phyloP scores from a whole-genome alignment of 495 filamentous ascomycete genomes.

The Penicillium goetzii region DNA sequence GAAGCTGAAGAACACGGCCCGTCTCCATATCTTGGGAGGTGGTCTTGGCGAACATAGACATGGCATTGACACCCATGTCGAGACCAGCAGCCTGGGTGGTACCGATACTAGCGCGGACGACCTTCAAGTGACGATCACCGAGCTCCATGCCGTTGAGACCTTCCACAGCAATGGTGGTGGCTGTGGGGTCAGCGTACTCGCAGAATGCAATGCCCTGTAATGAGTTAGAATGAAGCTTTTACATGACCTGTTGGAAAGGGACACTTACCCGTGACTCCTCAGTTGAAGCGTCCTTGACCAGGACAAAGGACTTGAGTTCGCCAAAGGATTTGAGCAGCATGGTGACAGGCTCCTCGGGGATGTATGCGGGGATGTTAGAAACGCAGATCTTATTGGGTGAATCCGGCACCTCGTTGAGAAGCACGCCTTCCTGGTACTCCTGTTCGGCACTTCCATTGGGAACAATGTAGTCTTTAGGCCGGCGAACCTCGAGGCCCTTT shows the following conservation, averaged over 20 bases:
- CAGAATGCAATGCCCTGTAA: conserved; percentile 92
- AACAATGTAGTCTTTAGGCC: conserved; percentile 97
- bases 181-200: conserved; percentile 80
- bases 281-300: conserved; percentile 85
- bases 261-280: conserved; percentile 82
- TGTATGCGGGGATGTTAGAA: conserved; percentile 81
- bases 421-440: conserved; percentile 73
- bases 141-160: conserved; percentile 91
- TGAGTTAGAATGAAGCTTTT: conserved; percentile 24
- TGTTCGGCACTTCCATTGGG: conserved; percentile 78
- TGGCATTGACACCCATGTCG: conserved; percentile 96
- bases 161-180: conserved; percentile 85
- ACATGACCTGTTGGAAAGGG: neutral
- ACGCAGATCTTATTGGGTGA: conserved; percentile 95
- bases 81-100: conserved; percentile 85
- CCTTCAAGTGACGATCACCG: conserved; percentile 82
- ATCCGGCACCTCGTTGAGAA: conserved; percentile 83
- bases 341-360: conserved; percentile 86
- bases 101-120: conserved; percentile 87
- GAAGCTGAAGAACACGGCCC: conserved; percentile 80
- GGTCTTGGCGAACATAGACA: conserved; percentile 98
- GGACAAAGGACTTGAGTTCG: conserved; percentile 86
- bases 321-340: conserved; percentile 90
- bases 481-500: conserved; percentile 75
- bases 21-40: conserved; percentile 76